Percentiles rank a stretch among this genome's conserved stretches.
Conservation (phyloP, 179 eudicot species). For the Amaranthus tricolor region DNA sequence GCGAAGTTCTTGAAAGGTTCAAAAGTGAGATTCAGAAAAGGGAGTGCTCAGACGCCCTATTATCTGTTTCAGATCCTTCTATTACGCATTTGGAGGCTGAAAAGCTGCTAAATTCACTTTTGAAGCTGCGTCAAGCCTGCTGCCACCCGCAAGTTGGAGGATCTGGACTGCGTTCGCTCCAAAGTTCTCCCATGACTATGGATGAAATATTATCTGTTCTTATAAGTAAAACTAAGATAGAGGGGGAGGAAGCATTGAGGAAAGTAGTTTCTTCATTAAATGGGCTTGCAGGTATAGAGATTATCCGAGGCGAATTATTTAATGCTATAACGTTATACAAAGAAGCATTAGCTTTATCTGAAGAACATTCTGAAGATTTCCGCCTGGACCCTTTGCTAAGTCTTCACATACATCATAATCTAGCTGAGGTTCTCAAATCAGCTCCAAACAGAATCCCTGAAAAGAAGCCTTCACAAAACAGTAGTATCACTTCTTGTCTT, state of each 20-base stretch:
- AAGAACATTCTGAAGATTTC: constrained; percentile 72
- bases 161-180: constrained; percentile 84
- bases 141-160: constrained; percentile 99
- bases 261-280: constrained; percentile 79
- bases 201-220: constrained; percentile 91
- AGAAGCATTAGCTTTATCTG: constrained; percentile 71
- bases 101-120: constrained; percentile 82
- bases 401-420: constrained; percentile 82
- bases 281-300: constrained; percentile 90
- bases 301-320: constrained; percentile 64
- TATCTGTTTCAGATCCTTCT: constrained; percentile 48
- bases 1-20: constrained; percentile 65
- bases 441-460: constrained; percentile 31
- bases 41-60: constrained; percentile 47
- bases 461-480: constrained; percentile 25
- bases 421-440: constrained; percentile 62
- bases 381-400: constrained; percentile 87
- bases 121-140: constrained; percentile 99
- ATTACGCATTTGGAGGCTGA: constrained; percentile 81
- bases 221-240: constrained; percentile 87
- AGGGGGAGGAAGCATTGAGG: constrained; percentile 95
- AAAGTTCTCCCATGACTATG: constrained; percentile 97
- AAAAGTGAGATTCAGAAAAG: constrained; percentile 44
- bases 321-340: constrained; percentile 64
- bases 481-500: constrained; percentile 28